Conservation (phyloP, 371 early-diverging fungal genomes). For the Capniomyces stellatus region DNA sequence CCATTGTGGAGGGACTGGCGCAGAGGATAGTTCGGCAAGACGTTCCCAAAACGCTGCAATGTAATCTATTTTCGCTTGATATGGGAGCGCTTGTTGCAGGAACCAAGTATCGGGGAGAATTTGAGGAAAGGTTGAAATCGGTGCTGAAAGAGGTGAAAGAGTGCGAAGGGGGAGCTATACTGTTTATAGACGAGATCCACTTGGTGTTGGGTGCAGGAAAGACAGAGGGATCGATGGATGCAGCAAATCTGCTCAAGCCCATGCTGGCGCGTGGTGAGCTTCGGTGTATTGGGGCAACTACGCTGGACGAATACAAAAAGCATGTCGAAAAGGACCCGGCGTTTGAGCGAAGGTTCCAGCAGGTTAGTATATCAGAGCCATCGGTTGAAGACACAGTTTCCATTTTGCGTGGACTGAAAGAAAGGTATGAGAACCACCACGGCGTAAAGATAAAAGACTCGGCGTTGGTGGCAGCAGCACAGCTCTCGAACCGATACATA, state of each 20-base stretch:
- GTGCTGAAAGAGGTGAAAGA: conserved; percentile 93
- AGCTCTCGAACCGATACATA: conserved; percentile 59
- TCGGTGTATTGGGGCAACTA: conserved; percentile 77
- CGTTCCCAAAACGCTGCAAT: conserved; percentile 77
- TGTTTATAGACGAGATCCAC: conserved; percentile 99
- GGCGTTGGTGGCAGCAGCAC: conserved; percentile 60
- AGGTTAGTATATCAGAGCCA: conserved; percentile 58
- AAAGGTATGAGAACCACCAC: conserved; percentile 56
- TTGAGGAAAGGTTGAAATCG: conserved; percentile 96
- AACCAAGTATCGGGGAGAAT: conserved; percentile 92
- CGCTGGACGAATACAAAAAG: conserved; percentile 66
- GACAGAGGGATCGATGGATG: conserved; percentile 58
- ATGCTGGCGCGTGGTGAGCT: conserved; percentile 67
- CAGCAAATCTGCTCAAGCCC: conserved; percentile 71
- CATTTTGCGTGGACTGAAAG: conserved; percentile 64
- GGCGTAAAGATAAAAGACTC: conserved; percentile 56
- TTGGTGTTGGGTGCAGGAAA: conserved; percentile 85
- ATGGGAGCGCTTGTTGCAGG: conserved; percentile 93
- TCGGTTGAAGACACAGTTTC: conserved; percentile 61
- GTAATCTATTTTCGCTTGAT: conserved; percentile 80
- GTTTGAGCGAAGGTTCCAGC: conserved; percentile 72
- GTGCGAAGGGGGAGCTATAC: conserved; percentile 75
- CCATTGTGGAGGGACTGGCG: conserved; percentile 91
- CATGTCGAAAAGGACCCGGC: conserved; percentile 79
- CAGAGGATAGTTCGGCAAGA: conserved; percentile 91